Base-by-base conservation (phyloP, 139 green algal species). In the Parachlorella kessleri region DNA sequence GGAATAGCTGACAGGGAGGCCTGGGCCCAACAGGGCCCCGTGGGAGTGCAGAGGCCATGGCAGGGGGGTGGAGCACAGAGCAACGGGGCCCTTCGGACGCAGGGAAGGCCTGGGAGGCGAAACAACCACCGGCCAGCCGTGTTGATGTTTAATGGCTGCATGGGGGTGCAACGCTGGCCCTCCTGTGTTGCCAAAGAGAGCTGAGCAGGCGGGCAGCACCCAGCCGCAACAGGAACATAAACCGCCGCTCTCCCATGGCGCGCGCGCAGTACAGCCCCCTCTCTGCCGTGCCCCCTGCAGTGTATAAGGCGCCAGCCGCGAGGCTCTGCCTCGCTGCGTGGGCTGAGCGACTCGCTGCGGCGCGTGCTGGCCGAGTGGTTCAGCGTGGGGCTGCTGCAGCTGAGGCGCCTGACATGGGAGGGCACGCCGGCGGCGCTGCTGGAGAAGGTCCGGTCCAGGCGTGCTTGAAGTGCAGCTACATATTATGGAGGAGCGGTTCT, bases 381-480 rank as follows among this genome's bases (percentile, higher is more conserved):
- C 82, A 88, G 77, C 66, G 82, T 90, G 23, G 93, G 89, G 30
- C 79, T 94, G 78, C 85, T 97, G 73, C 72, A 90, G 39, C 83
- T 97, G 78, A 69, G 86, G 64, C 82, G 79, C 41, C 81, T 97
- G n/a, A 89, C 79, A 4, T 97, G 93, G 93, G 74, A 92, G 36
- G 66, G 74, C 67, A 84, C 80, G 14, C 65, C 81, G 3, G 91
- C 88, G 0, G 83, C 42, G 14, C 70, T 95, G 48, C 88, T 97
- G 76, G 91, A 93, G 63, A 91, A 92, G 72, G 80, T 85, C 10
- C n/a, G 23, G 37, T 64, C 9, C 39, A 54, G 76, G n/a, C n/a
- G n/a, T n/a, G n/a, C n/a, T n/a, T n/a, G n/a, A n/a, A n/a, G n/a
- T n/a, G n/a, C n/a, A n/a, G n/a, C n/a, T n/a, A n/a, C n/a, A n/a